Percentiles rank a stretch among this genome's conserved stretches.
These are phyloP conservation scores for Pogostemon cablin DNA, from an alignment of 257 asterid species.

Conservation along the genomic window DNA sequence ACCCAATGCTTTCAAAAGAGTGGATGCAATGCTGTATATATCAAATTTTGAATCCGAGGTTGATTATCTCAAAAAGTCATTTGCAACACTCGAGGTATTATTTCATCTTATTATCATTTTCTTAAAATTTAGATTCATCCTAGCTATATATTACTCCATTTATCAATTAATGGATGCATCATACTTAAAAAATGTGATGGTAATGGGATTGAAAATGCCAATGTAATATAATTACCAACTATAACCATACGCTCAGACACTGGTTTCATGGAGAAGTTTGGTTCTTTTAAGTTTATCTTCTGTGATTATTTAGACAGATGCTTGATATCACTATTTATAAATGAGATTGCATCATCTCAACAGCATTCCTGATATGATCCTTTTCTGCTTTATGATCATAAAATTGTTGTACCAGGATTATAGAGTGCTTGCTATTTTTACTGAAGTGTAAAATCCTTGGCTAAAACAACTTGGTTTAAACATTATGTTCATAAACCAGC, in stretches of 20 bases:
- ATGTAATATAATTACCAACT: conserved; percentile 11
- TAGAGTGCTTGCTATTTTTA: not conserved
- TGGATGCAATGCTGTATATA: conserved; percentile 85
- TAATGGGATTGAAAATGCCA: conserved; percentile 16
- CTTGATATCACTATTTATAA: not conserved
- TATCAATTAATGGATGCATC: conserved; percentile 1
- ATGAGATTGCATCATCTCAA: not conserved
- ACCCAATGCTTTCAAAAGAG: conserved; percentile 88
- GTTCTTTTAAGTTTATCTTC: not conserved
- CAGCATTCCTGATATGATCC: not conserved
- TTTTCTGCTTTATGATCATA: conserved; percentile 8
- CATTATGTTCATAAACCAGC: conserved; percentile 1
- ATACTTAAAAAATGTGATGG: conserved; percentile 5
- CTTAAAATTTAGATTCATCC: conserved; percentile 18
- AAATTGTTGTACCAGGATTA: not conserved
- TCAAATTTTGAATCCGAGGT: conserved; percentile 86
- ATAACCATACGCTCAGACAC: not conserved
- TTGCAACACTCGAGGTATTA: conserved; percentile 89
- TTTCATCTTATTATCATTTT: conserved; percentile 32
- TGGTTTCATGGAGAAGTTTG: not conserved
- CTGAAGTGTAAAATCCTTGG: not conserved
- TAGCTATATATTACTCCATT: not conserved
- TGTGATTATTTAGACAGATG: not conserved
- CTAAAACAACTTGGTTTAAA: conserved; percentile 5
- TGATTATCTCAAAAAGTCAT: conserved; percentile 88